Conservation (phyloP, 2,329 filamentous ascomycete genomes). For the Cercospora canescens region DNA sequence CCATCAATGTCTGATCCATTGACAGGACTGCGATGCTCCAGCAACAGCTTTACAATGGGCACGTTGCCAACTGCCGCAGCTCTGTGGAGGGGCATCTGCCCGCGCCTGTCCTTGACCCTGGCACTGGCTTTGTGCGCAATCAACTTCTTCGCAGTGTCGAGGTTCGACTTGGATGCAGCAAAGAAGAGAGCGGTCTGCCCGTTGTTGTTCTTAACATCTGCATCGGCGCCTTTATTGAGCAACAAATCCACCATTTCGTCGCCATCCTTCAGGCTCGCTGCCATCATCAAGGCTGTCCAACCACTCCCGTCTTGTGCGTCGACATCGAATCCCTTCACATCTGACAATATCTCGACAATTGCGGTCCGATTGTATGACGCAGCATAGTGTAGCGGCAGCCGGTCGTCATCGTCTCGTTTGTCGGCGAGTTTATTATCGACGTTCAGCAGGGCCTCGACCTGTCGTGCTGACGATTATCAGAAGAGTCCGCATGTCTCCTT, state of each 20-base stretch:
- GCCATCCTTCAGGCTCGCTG: conserved; percentile 70
- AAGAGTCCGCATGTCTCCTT: not conserved
- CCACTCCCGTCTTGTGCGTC: conserved; percentile 79
- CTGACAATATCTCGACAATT: conserved; percentile 71
- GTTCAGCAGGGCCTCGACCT: conserved; percentile 73
- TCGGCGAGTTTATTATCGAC: conserved; percentile 76
- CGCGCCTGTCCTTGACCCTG: conserved; percentile 77
- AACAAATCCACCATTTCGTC: conserved; percentile 69
- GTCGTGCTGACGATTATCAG: conserved; percentile 52
- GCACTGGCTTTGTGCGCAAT: conserved; percentile 74
- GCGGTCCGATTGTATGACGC: conserved; percentile 76
- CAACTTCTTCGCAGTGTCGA: conserved; percentile 78
- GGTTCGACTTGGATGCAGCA: conserved; percentile 82
- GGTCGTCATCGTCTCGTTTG: conserved; percentile 79
- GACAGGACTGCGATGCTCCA: conserved; percentile 76
- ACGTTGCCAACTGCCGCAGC: conserved; percentile 86
- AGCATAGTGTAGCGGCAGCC: conserved; percentile 93
- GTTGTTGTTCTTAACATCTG: conserved; percentile 71
- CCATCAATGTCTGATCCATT: conserved; percentile 82
- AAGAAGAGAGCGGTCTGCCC: conserved; percentile 88
- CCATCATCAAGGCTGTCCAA: conserved; percentile 85
- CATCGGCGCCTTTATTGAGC: conserved; percentile 68
- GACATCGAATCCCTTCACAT: conserved; percentile 74
- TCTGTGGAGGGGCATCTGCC: conserved; percentile 88
- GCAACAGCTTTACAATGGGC: conserved; percentile 79